A percentile compares a stretch with the other conserved stretches of the same genome.
Conservation (phyloP, 371 early-diverging fungal genomes). For the Apophysomyces elegans region DNA sequence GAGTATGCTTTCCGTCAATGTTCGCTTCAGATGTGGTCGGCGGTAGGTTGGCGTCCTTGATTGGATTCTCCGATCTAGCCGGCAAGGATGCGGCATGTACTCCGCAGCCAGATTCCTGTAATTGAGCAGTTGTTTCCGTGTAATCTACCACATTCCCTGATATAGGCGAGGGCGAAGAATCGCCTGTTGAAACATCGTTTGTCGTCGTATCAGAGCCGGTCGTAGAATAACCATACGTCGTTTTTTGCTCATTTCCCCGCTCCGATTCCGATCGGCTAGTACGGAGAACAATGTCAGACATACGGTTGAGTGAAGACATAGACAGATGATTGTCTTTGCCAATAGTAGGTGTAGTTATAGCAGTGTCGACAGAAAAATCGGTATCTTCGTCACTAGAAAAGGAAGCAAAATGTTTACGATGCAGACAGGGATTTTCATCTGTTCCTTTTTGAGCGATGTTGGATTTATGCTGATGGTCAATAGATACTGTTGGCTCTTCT, state of each 20-base stretch:
- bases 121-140: neutral
- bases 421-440: neutral
- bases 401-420: conserved; percentile 4
- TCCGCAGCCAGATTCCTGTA: neutral
- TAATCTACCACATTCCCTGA: too few species aligned
- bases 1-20: too few species aligned
- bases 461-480: neutral
- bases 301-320: conserved; percentile 5
- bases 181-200: neutral
- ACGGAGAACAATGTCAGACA: conserved; percentile 17
- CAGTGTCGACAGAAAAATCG: conserved; percentile 35
- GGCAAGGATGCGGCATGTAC: too few species aligned
- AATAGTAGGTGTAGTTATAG: conserved; percentile 22
- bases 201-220: neutral
- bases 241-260: neutral
- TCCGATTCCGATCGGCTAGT: neutral
- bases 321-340: conserved; percentile 9
- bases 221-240: neutral
- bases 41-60: too few species aligned
- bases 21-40: too few species aligned
- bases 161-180: too few species aligned
- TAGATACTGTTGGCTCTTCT: neutral
- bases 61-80: too few species aligned
- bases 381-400: conserved; percentile 25
- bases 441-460: conserved; percentile 10